Conservation (phyloP, 106 monocot species). For the Allium sativum region DNA sequence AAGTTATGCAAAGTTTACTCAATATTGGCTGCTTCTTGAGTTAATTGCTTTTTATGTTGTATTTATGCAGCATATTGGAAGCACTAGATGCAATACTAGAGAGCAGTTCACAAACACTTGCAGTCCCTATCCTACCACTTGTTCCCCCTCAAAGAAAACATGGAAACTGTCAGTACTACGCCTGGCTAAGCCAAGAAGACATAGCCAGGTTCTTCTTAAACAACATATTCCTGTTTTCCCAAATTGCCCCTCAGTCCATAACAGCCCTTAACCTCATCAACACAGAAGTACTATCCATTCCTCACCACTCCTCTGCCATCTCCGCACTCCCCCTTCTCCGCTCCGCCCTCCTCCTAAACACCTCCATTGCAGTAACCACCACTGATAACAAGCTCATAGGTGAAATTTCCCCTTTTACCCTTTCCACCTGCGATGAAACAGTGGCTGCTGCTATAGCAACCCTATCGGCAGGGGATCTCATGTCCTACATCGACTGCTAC, state of each 20-base stretch:
- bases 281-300: conserved; percentile 29
- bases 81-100: conserved; percentile 51
- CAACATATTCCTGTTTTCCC: conserved; percentile 60
- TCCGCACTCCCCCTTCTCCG: conserved; percentile 43
- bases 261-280: conserved; percentile 44
- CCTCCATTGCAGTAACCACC: conserved; percentile 63
- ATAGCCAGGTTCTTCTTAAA: conserved; percentile 61
- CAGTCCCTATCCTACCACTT: conserved; percentile 39
- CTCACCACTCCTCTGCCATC: conserved; percentile 40
- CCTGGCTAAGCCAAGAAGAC: conserved; percentile 71
- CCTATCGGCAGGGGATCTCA: conserved; percentile 63
- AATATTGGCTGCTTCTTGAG: no score
- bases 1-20: no score
- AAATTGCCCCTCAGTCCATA: conserved; percentile 37
- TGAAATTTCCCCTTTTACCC: conserved; percentile 56
- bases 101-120: conserved; percentile 24
- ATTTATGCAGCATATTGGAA: conserved; percentile 29
- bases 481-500: conserved; percentile 47
- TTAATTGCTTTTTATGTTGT: neutral
- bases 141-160: neutral
- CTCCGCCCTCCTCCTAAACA: conserved; percentile 27
- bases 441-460: conserved; percentile 46
- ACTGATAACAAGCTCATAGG: conserved; percentile 48
- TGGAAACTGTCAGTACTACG: conserved; percentile 25
- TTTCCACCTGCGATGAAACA: conserved; percentile 44